These are phyloP conservation scores for Boletus bicolor DNA, from an alignment of 768 basidiomycete species.

Conservation along the genomic window DNA sequence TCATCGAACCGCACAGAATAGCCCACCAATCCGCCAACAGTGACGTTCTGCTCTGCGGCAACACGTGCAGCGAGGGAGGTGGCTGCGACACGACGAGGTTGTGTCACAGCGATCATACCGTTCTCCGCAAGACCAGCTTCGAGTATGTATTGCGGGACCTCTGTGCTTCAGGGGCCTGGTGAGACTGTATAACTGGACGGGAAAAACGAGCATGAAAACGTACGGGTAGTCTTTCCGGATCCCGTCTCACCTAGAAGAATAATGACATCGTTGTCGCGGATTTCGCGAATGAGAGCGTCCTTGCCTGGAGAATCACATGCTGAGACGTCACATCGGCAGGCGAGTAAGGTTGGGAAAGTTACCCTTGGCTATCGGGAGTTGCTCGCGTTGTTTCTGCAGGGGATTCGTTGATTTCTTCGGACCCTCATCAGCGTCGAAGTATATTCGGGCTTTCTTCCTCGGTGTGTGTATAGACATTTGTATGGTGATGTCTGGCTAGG, in stretches of 20 bases:
- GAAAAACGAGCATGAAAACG: constrained; percentile 33
- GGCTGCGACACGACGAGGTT: constrained; percentile 93
- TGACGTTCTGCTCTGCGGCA: constrained; percentile 71
- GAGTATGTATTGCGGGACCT: constrained; percentile 93
- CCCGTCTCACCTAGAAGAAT: constrained; percentile 96
- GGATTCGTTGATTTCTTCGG: constrained; percentile 12
- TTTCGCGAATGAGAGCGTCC: constrained; percentile 70
- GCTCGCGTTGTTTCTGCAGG: constrained; percentile 62
- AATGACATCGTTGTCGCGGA: constrained; percentile 75
- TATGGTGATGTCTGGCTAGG: not conserved
- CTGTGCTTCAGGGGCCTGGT: constrained; percentile 45
- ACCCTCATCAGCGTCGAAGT: constrained; percentile 21
- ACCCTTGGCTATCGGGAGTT: constrained; percentile 82
- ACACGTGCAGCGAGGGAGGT: constrained; percentile 93
- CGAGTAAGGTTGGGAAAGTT: not conserved
- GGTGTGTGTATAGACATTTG: constrained; percentile 24
- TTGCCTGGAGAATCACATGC: constrained; percentile 45
- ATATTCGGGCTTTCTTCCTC: constrained; percentile 26
- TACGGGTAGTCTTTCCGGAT: constrained; percentile 97
- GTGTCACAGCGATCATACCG: constrained; percentile 87
- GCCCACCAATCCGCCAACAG: constrained; percentile 78
- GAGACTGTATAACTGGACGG: constrained; percentile 13
- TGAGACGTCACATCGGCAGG: not conserved
- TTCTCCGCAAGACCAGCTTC: constrained; percentile 71
- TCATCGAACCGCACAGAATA: constrained; percentile 98